A percentile compares a stretch with the other conserved stretches of the same genome.
Evolutionary conservation across 768 basidiomycete species (phyloP).

Genomic region (Collybia sordida): DNA sequence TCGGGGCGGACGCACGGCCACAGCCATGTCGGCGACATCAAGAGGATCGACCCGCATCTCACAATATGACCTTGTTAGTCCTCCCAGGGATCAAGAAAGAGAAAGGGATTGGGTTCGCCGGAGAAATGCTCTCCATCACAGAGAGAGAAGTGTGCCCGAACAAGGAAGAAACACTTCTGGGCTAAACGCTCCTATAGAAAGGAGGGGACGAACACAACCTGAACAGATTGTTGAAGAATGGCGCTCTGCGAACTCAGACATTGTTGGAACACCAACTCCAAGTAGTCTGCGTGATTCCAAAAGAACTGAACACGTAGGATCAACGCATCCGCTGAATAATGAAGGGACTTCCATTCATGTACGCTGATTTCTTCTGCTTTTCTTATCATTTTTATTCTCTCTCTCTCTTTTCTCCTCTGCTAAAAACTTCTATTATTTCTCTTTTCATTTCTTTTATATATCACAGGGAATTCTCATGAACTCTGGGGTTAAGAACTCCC

Average conservation of each 20-base stretch:
- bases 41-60: constrained; percentile 34
- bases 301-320: neutral
- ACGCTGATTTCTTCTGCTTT: constrained; percentile 6
- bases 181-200: neutral
- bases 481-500: neutral
- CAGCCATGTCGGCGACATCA: constrained; percentile 26
- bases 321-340: neutral
- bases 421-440: neutral
- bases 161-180: neutral
- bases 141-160: neutral
- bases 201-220: constrained; percentile 13
- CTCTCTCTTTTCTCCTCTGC: constrained; percentile 1
- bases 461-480: constrained; percentile 5
- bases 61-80: constrained; percentile 35
- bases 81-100: constrained; percentile 19
- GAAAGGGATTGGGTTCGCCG: constrained; percentile 1
- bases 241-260: constrained; percentile 26
- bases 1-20: constrained; percentile 7
- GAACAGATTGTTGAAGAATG: constrained; percentile 31
- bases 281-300: neutral
- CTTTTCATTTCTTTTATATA: neutral
- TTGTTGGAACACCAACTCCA: constrained; percentile 14
- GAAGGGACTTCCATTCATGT: neutral
- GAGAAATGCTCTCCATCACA: neutral
- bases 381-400: neutral